These are phyloP conservation scores for Pseudozyma tsukubaensis DNA, from an alignment of 1,284 basidiomycete species.

Conservation along the genomic window DNA sequence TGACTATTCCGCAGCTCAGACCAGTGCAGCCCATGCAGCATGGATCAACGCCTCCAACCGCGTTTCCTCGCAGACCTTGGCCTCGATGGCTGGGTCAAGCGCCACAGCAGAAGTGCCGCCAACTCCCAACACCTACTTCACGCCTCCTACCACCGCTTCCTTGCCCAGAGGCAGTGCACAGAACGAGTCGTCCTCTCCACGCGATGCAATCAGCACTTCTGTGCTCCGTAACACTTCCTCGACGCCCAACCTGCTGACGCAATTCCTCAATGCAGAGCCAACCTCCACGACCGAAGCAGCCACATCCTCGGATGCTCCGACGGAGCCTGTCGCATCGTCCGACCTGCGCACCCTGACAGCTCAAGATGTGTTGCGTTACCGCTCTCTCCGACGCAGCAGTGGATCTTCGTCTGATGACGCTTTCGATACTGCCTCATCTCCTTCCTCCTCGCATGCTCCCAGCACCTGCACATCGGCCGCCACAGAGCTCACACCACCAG, in stretches of 20 bases:
- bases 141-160: slow-evolving; percentile 38
- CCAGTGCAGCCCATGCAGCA: slow-evolving; percentile 13
- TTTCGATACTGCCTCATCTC: slow-evolving; percentile 43
- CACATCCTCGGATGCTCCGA: background rate
- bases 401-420: slow-evolving; percentile 46
- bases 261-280: slow-evolving; percentile 23
- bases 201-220: slow-evolving; percentile 30
- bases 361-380: slow-evolving; percentile 39
- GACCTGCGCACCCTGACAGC: slow-evolving; percentile 33
- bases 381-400: slow-evolving; percentile 37
- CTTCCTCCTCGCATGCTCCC: slow-evolving; percentile 35
- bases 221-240: slow-evolving; percentile 58
- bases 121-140: slow-evolving; percentile 37
- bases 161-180: slow-evolving; percentile 6
- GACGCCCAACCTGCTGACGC: slow-evolving; percentile 57
- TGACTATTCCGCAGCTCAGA: background rate
- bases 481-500: slow-evolving; percentile 46
- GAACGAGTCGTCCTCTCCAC: slow-evolving; percentile 22
- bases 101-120: slow-evolving; percentile 11
- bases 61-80: slow-evolving; percentile 2
- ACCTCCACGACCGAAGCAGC: slow-evolving; percentile 5
- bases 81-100: background rate
- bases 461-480: slow-evolving; percentile 50
- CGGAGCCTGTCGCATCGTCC: slow-evolving; percentile 8
- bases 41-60: slow-evolving; percentile 16